Evolutionary conservation across 306 rosid genomes (phyloP), one percentile per base, ranked within the genome.

Genomic region (Prunus armeniaca): DNA sequence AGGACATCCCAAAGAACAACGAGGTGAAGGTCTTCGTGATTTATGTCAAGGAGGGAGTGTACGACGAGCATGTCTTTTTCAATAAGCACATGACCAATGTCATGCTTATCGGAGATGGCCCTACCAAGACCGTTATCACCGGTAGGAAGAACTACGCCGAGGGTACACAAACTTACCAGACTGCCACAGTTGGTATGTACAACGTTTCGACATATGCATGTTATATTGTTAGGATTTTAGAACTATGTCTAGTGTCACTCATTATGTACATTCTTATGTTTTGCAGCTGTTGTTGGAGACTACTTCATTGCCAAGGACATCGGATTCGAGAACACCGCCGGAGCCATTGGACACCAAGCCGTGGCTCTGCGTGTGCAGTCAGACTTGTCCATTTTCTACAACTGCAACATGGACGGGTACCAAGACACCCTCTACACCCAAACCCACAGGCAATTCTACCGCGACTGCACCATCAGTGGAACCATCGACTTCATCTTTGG

Each of bases 81-180:
- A n/a, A 32, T 3, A 81, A 76, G 75, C 0, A 3, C 2, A 86
- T 83, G 93, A 82, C 77, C 9, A 41, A 71, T 45, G 84, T 94
- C 58, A 80, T 86, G 32, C 55, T 94, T 63, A 56, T 88, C 18
- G 98, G 96, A 10, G 98, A 94, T 58, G 98, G 98, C 34, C 89
- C 98, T 8, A 79, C 84, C 8, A 87, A 84, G 68, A 88, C 96
- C 49, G 85, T 1, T 52, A 76, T 94, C 88, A 85, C 87, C 3
- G 88, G 82, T 2, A 80, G 24, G 49, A 56, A 49, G 58, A 90
- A 84, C 82, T 85, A 14, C 19, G 20, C 11, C 0, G 96, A 90
- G 18, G 96, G 97, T 22, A 3, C 28, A 24, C 69, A 75, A 15
- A 87, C 96, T 5, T 87, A 74, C 82, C 67, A 78, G 13, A 79